A percentile compares a stretch with the other conserved stretches of the same genome.
Conservation (phyloP, 2,329 filamentous ascomycete genomes). For the Apiospora hydei region DNA sequence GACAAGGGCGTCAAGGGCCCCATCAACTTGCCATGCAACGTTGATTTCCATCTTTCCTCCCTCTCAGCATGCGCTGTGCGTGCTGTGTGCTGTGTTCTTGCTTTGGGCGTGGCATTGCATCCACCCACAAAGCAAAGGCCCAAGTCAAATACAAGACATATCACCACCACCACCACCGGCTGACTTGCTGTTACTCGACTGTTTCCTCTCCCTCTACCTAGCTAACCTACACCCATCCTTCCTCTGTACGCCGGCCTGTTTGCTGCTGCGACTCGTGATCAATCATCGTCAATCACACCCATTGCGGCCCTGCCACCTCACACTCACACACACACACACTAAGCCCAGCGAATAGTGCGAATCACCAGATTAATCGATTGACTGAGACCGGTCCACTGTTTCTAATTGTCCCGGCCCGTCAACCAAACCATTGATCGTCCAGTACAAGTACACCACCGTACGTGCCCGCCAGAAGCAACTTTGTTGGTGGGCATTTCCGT, state of each 20-base stretch:
- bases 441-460: background rate
- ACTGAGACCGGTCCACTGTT: constrained; percentile 16
- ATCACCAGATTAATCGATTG: background rate
- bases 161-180: constrained; percentile 12
- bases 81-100: background rate
- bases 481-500: constrained; percentile 7
- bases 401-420: constrained; percentile 7
- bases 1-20: too few relatives aligned
- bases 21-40: constrained; percentile 6
- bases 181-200: constrained; percentile 13
- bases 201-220: background rate
- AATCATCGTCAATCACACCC: too few relatives aligned
- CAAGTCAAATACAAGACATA: constrained; percentile 5
- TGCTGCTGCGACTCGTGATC: background rate
- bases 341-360: background rate
- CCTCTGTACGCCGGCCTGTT: background rate
- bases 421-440: constrained; percentile 10
- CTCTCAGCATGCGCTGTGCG: constrained; percentile 14
- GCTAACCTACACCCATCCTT: background rate
- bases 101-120: background rate
- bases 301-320: background rate
- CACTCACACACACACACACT: too few relatives aligned
- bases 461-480: background rate
- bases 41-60: constrained; percentile 13
- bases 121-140: background rate